Base-by-base conservation (phyloP, 2,329 filamentous ascomycete species). In the Fusarium sp. region DNA sequence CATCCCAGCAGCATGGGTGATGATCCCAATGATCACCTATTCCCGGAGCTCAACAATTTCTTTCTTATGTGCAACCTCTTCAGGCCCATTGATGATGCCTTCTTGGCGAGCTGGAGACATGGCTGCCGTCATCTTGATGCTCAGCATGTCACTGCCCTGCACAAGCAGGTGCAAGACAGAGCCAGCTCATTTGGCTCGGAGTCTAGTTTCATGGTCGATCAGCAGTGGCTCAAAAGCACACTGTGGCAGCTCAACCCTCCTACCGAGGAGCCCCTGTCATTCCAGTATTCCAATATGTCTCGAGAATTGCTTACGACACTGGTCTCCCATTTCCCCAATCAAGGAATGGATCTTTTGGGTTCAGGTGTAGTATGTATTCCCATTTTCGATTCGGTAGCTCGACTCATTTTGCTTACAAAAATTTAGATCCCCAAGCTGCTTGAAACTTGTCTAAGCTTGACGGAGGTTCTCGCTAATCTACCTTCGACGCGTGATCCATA, bases 391-490 rank as follows among this genome's bases (percentile, higher is more conserved):
- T 13, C 2, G 22, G 3, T 19, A 19, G 3, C 19, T 22, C 5
- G 13, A 11, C 7, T 10, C 7, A 22, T 8, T 5, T n/a, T n/a
- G 42, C 64, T 70, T 47, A 70, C 53, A 40, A 29, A 9, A 2
- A 11, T 3, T 0, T 67, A 89, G 85, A 87, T 95, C 58, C 91
- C 93, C 72, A 94, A 94, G 73, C 78, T 96, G 11, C 85, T 95
- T 68, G 90, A 93, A 65, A 85, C 93, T 32, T 87, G 91, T 11
- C 90, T 85, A 73, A 87, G 88, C 13, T 80, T 95, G 60, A 89
- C 85, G 7, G 90, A 94, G 63, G 88, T 91, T 32, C 86, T 96
- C 52, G 83, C 88, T 8, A 81, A 88, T 46, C 85, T 88, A 45
- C 85, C 86, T 1, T 77, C 85, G 0, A 83, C 85, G 4, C 80